A percentile compares a stretch with the other conserved stretches of the same genome.
These are phyloP conservation scores for Apophysomyces sp. DNA, from an alignment of 371 early-diverging fungal species.

Conservation along the genomic window DNA sequence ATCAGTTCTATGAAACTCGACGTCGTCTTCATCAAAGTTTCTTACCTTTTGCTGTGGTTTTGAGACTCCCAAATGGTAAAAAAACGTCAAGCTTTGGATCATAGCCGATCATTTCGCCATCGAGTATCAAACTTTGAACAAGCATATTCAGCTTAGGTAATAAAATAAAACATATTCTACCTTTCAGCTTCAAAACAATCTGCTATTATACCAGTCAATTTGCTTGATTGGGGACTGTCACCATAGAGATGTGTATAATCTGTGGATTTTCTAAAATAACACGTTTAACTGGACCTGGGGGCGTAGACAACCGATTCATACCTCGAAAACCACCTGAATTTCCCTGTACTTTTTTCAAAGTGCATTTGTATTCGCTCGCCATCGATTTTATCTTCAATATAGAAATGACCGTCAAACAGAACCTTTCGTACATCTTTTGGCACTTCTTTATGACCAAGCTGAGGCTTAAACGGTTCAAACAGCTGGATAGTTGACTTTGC, in stretches of 20 bases:
- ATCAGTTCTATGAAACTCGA: background rate
- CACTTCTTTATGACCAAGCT: constrained; percentile 42
- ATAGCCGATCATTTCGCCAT: constrained; percentile 78
- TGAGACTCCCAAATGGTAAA: constrained; percentile 72
- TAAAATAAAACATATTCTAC: constrained; percentile 5
- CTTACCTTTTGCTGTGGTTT: constrained; percentile 59
- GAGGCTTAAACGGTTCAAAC: constrained; percentile 60
- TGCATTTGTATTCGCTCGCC: constrained; percentile 80
- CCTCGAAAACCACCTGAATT: constrained; percentile 62
- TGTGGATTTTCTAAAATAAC: constrained; percentile 41
- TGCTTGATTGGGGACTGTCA: constrained; percentile 17
- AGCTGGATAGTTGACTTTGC: constrained; percentile 37
- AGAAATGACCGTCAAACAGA: constrained; percentile 49
- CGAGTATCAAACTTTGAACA: constrained; percentile 29
- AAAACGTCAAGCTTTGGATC: constrained; percentile 55
- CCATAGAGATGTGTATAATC: constrained; percentile 72
- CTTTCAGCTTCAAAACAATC: constrained; percentile 20
- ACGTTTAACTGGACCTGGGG: background rate
- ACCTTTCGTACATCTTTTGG: constrained; percentile 44
- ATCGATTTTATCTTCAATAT: constrained; percentile 79
- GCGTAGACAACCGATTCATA: constrained; percentile 8
- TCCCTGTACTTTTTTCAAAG: constrained; percentile 38
- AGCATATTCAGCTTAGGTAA: too few relatives aligned
- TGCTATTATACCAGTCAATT: constrained; percentile 20
- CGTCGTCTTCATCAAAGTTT: background rate